Base-by-base conservation (phyloP, 495 filamentous ascomycete species). In the Monascus purpureus region DNA sequence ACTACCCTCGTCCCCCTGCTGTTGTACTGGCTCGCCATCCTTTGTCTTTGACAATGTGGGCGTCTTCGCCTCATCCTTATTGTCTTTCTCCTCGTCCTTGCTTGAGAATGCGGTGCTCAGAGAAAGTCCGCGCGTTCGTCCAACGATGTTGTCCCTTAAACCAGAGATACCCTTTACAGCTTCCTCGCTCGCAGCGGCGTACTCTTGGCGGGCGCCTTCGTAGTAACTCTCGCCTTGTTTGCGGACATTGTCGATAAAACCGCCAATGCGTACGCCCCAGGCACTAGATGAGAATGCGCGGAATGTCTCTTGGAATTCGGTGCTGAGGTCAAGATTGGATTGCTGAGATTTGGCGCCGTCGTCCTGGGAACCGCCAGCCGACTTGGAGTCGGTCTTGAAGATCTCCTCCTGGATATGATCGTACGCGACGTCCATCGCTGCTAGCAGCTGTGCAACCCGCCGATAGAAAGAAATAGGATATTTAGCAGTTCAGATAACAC, bases 231-330 rank as follows among this genome's bases (percentile, higher is more conserved):
- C 84, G 31, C 88, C 80, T 70, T 94, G 58, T 56, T 93, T 94
- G 54, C 81, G 82, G 16, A 93, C 88, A 49, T 72, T 85, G 33
- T 80, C 80, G 47, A 92, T 77, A 50, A 92, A 82, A 20, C 82
- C 86, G 15, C 88, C 88, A 24, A 99, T 75, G 44, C 70, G 72
- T 13, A 76, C 73, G 19, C 87, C 90, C 90, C 92, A 96, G 13
- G 83, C 83, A 43, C 82, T 90, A 38, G 71, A 71, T 16, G 83
- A 88, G 49, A 96, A 80, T 17, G 87, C 86, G 41, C 80, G 84
- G 62, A 95, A 96, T 12, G 88, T 88, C 57, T 95, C 84, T 57
- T 93, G 80, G 37, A 99, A 68, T 48, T 99, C 90, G 46, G 68
- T 68, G 54, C 93, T 93, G 16, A 96, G 67, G 22, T 73, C 73